Percentiles rank a stretch among this genome's conserved stretches.
Evolutionary conservation across 495 filamentous ascomycete species (phyloP).

Genomic region (Penicillium cosmopolitanum): DNA sequence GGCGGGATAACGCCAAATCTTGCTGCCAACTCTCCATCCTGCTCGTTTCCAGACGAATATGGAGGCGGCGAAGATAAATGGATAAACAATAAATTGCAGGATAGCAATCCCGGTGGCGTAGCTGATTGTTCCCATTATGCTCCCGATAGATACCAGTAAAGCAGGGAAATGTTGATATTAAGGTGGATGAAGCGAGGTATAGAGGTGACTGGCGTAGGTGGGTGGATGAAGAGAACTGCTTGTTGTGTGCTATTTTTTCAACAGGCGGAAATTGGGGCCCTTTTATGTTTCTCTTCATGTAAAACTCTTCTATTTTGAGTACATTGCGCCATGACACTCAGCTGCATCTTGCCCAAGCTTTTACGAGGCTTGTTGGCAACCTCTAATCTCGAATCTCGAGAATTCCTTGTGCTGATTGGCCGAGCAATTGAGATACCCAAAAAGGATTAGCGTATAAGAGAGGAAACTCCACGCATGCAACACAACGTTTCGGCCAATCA

Average conservation of each 20-base stretch:
- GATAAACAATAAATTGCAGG: conserved; percentile 35
- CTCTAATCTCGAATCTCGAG: neutral
- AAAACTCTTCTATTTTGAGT: neutral
- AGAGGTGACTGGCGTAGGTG: too few relatives aligned
- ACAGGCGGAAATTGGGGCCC: neutral
- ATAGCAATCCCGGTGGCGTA: conserved; percentile 35
- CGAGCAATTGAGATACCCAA: conserved; percentile 1
- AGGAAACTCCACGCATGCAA: too few relatives aligned
- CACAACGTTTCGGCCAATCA: neutral
- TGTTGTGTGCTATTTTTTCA: neutral
- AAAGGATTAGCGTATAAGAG: neutral
- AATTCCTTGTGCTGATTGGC: neutral
- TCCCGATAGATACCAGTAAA: too few relatives aligned
- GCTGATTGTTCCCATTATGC: conserved; percentile 24
- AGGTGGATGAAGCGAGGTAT: too few relatives aligned
- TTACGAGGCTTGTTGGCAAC: neutral
- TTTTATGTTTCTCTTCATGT: neutral
- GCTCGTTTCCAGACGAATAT: conserved; percentile 34
- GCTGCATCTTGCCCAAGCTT: neutral
- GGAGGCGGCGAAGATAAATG: conserved; percentile 24
- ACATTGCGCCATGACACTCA: neutral
- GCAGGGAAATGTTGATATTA: too few relatives aligned
- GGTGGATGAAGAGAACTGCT: neutral
- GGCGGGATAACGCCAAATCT: conserved; percentile 33
- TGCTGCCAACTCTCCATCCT: conserved; percentile 32